Percentiles rank a stretch among this genome's conserved stretches.
phyloP scores from a whole-genome alignment of 2,329 filamentous ascomycete genomes.

The Ceratocystis alfenasii region DNA sequence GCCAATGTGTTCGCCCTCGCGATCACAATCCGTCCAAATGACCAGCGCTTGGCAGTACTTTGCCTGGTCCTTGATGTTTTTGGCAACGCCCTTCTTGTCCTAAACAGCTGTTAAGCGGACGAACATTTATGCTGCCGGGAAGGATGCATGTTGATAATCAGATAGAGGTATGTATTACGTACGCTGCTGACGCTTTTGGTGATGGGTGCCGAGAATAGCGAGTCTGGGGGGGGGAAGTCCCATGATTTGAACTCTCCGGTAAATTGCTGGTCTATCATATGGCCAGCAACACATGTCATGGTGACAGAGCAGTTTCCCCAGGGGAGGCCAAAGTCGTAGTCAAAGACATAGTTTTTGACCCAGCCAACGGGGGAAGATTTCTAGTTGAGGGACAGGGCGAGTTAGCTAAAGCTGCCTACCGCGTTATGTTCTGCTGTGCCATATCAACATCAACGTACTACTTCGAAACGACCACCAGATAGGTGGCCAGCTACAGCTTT shows the following conservation, averaged over 20 bases:
- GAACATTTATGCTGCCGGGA: background rate
- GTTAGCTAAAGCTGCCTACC: background rate
- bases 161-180: slow-evolving; percentile 24
- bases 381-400: slow-evolving; percentile 33
- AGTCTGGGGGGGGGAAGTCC: slow-evolving; percentile 64
- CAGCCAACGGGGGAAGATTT: slow-evolving; percentile 58
- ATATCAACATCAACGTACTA: slow-evolving; percentile 44
- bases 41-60: slow-evolving; percentile 61
- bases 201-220: slow-evolving; percentile 72
- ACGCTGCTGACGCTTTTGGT: slow-evolving; percentile 55
- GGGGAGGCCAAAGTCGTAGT: slow-evolving; percentile 68
- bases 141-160: background rate
- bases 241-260: slow-evolving; percentile 62
- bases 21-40: slow-evolving; percentile 98
- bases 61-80: slow-evolving; percentile 75
- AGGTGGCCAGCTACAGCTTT: slow-evolving; percentile 88
- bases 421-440: slow-evolving; percentile 8
- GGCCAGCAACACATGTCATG: slow-evolving; percentile 88
- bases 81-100: slow-evolving; percentile 69
- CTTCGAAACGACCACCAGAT: slow-evolving; percentile 59
- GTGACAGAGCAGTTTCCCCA: slow-evolving; percentile 78
- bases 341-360: slow-evolving; percentile 90
- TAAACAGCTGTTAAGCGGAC: slow-evolving; percentile 30
- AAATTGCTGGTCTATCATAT: slow-evolving; percentile 75
- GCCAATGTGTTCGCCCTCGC: slow-evolving; percentile 94